Evolutionary conservation across 306 rosid genomes (phyloP).

Genomic region (Benincasa hispida): DNA sequence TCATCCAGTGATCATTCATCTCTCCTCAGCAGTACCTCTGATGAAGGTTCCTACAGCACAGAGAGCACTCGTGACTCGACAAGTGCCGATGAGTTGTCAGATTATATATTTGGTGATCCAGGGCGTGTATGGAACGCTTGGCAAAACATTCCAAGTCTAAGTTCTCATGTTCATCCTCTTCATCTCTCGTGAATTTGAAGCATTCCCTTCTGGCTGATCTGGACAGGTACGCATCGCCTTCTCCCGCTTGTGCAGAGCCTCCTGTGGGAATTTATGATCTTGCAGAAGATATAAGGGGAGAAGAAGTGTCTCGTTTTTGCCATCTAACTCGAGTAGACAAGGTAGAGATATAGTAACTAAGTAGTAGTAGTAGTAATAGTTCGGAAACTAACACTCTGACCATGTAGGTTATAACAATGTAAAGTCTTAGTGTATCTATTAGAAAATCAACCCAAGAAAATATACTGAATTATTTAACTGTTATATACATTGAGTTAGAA

Average conservation of each 20-base stretch:
- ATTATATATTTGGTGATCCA: constrained; percentile 66
- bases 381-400: constrained; percentile 32
- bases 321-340: constrained; percentile 35
- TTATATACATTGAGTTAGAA: constrained; percentile 15
- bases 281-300: constrained; percentile 15
- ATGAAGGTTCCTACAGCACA: constrained; percentile 81
- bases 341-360: constrained; percentile 35
- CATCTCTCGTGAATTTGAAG: constrained; percentile 38
- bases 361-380: constrained; percentile 29
- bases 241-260: constrained; percentile 12
- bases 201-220: constrained; percentile 47
- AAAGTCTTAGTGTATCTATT: constrained; percentile 24
- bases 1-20: constrained; percentile 86
- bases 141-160: constrained; percentile 39
- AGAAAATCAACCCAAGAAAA: constrained; percentile 41
- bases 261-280: constrained; percentile 9
- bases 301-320: constrained; percentile 27
- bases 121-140: constrained; percentile 31
- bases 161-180: constrained; percentile 31
- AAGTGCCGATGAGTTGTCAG: constrained; percentile 68
- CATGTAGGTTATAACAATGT: constrained; percentile 43
- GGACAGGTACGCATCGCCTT: constrained; percentile 37
- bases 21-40: constrained; percentile 63
- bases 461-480: constrained; percentile 17
- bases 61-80: constrained; percentile 56